A percentile compares a stretch with the other conserved stretches of the same genome.
These are phyloP conservation scores for Erucastrum elatum DNA, from an alignment of 345 rosid species.

Conservation along the genomic window DNA sequence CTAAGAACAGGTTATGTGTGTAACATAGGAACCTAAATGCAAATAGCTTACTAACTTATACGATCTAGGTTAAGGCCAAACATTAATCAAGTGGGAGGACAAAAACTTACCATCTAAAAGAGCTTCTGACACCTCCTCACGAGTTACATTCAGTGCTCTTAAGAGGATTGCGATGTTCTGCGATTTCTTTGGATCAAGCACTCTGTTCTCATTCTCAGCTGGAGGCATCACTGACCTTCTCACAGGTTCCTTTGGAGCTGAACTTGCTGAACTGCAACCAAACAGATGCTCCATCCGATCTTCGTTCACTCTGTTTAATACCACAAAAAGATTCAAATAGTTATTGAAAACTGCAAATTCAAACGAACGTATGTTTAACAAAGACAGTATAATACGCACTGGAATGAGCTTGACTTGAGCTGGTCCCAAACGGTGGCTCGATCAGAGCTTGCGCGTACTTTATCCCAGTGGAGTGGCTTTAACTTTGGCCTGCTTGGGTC, in stretches of 20 bases:
- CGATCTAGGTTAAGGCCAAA: background rate
- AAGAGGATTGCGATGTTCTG: slow-evolving; percentile 95
- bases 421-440: slow-evolving; percentile 99
- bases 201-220: slow-evolving; percentile 78
- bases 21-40: slow-evolving; percentile 25
- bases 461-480: slow-evolving; percentile 98
- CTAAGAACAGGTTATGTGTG: background rate
- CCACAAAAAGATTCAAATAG: slow-evolving; percentile 1
- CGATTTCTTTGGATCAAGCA: slow-evolving; percentile 93
- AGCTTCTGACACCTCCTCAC: slow-evolving; percentile 95
- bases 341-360: slow-evolving; percentile 4
- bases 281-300: slow-evolving; percentile 96
- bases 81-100: slow-evolving; percentile 8
- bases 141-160: slow-evolving; percentile 89
- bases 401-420: slow-evolving; percentile 92
- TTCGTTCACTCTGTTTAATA: slow-evolving; percentile 69
- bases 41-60: slow-evolving; percentile 13
- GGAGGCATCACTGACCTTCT: slow-evolving; percentile 71
- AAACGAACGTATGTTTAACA: background rate
- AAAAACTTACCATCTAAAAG: slow-evolving; percentile 75
- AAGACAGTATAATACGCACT: slow-evolving; percentile 51
- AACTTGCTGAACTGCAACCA: slow-evolving; percentile 72
- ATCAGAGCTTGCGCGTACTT: slow-evolving; percentile 93
- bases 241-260: slow-evolving; percentile 62
- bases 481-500: slow-evolving; percentile 77